Base-by-base conservation (phyloP, 2,329 filamentous ascomycete genomes). In the Monosporascus sp. region DNA sequence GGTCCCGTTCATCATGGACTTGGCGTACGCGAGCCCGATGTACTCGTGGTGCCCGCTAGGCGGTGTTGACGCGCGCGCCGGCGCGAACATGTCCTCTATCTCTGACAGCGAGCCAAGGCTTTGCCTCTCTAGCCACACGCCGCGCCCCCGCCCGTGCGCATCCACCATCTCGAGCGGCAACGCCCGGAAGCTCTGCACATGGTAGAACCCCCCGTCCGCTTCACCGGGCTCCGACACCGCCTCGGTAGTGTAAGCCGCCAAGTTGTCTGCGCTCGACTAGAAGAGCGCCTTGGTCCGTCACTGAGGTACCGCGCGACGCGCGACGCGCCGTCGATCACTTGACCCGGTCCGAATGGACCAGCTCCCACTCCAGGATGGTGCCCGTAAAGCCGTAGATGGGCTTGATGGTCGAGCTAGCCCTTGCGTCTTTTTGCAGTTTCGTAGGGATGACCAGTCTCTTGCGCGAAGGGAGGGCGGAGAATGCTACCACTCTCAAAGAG, bases 331-430 rank as follows among this genome's bases (percentile, higher is more conserved):
- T 17, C 38, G 49, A 36, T 7, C 3, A 16, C 22, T 44, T 24
- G 41, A 20, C 5, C 11, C 41, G 41, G 22, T 24, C 8, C 9
- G 14, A 24, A 19, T 24, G 49, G 7, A n/a, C 16, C 4, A 46
- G 40, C 6, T 19, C 36, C 26, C 34, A 45, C n/a, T 51, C 27
- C 2, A 24, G 38, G 1, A 36, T 34, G 9, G 57, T 51, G 11
- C 66, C 68, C 16, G 57, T 67, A 45, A 70, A 60, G 36, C 64
- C 58, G 51, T 66, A 65, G 7, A 68, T 50, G 2, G 65, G 61
- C 17, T 64, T 63, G 37, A 70, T 60, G 14, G 44, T 27, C 11
- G 53, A 61, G 7, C 59, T 64, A 17, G 61, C 48, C 5, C 53
- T 53, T n/a, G 57, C 64, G 2, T 69, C 31, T 34, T 11, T 34